Evolutionary conservation across 768 basidiomycete genomes (phyloP).

Genomic region (Antrodiella citrinella): DNA sequence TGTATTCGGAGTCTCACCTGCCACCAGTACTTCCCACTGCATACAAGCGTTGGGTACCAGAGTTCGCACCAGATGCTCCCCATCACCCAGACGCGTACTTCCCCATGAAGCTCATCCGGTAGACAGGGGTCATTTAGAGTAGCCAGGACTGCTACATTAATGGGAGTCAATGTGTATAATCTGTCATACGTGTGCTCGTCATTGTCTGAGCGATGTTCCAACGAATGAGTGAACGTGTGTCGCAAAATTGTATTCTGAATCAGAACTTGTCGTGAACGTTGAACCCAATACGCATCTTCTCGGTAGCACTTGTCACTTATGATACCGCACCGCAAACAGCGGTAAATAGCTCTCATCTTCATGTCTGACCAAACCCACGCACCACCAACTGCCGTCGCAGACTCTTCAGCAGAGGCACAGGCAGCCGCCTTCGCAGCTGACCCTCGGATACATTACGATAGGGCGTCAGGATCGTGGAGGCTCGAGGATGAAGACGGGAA

Average conservation of each 20-base stretch:
- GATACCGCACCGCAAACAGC: not conserved
- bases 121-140: slow-evolving; percentile 30
- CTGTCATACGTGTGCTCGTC: too few species aligned
- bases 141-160: too few species aligned
- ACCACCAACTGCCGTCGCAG: slow-evolving; percentile 32
- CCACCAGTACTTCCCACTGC: slow-evolving; percentile 69
- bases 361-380: slow-evolving; percentile 8
- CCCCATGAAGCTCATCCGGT: slow-evolving; percentile 58
- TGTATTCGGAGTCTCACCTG: slow-evolving; percentile 54
- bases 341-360: not conserved
- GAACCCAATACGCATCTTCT: too few species aligned
- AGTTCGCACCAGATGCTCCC: slow-evolving; percentile 68
- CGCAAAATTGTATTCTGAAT: too few species aligned
- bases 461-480: slow-evolving; percentile 69
- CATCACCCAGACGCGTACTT: slow-evolving; percentile 79
- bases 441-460: slow-evolving; percentile 77
- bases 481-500: slow-evolving; percentile 84
- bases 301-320: too few species aligned
- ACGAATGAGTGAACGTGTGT: too few species aligned
- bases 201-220: too few species aligned
- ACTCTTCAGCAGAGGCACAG: slow-evolving; percentile 46
- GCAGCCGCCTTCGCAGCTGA: slow-evolving; percentile 72
- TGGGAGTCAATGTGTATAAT: too few species aligned
- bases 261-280: too few species aligned
- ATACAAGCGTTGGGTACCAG: slow-evolving; percentile 67